Conservation (phyloP, 257 asterid species). For the Solanum sparsipilum region DNA sequence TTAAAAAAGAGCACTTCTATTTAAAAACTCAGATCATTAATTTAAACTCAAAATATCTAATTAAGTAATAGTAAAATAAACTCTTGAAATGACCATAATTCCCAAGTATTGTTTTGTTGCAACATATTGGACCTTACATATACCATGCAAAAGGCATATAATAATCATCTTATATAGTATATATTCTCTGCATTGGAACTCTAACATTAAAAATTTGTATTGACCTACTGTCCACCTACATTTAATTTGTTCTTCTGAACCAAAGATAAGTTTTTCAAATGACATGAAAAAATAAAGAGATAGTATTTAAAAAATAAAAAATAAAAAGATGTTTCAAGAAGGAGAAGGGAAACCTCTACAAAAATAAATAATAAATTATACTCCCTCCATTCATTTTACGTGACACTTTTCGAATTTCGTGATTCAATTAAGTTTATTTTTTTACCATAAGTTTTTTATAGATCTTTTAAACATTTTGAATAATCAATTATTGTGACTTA, state of each 20-base stretch:
- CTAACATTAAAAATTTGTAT: neutral
- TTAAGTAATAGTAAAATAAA: neutral
- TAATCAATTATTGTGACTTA: too few species aligned
- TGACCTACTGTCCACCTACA: neutral
- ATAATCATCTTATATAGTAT: neutral
- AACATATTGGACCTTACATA: neutral
- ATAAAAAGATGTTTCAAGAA: neutral
- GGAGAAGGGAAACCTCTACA: neutral
- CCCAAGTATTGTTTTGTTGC: neutral
- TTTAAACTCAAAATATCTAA: neutral
- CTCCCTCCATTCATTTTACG: too few species aligned
- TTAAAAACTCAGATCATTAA: too few species aligned
- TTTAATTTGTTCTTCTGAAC: neutral
- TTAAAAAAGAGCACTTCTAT: fast-evolving
- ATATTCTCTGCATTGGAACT: constrained; percentile 1
- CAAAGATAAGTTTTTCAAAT: neutral
- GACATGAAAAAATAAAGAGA: neutral
- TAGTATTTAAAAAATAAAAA: neutral
- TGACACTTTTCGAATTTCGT: too few species aligned
- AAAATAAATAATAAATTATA: too few species aligned
- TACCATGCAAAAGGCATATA: neutral
- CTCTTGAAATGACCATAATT: neutral
- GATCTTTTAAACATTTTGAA: too few species aligned
- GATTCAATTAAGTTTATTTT: too few species aligned
- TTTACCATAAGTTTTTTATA: too few species aligned